phyloP scores from a whole-genome alignment of 2,329 filamentous ascomycete species.

The Parafenestella ontariensis region DNA sequence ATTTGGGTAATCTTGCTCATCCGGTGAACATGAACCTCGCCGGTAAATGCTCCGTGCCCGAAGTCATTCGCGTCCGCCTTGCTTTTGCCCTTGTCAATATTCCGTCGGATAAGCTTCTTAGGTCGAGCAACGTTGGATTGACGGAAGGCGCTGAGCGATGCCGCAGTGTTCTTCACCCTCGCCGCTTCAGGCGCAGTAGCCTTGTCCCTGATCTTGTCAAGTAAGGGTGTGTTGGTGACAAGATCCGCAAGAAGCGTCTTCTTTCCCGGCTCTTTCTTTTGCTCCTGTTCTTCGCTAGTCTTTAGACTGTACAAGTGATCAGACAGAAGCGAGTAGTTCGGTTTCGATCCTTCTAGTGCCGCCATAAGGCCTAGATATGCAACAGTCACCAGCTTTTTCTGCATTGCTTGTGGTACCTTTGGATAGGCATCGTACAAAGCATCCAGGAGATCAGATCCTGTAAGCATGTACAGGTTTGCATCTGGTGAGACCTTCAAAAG shows the following conservation, averaged over 20 bases:
- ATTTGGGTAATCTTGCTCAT: slow-evolving; percentile 87
- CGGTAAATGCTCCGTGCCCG: slow-evolving; percentile 44
- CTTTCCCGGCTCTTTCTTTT: slow-evolving; percentile 47
- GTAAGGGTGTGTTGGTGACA: slow-evolving; percentile 78
- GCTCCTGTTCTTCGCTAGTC: slow-evolving; percentile 69
- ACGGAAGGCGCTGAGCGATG: slow-evolving; percentile 66
- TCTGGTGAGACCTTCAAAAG: slow-evolving; percentile 68
- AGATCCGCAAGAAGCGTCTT: slow-evolving; percentile 79
- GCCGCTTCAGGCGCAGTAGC: slow-evolving; percentile 59
- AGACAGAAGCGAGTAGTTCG: slow-evolving; percentile 76
- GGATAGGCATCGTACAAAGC: slow-evolving; percentile 71
- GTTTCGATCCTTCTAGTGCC: slow-evolving; percentile 69
- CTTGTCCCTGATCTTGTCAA: slow-evolving; percentile 67
- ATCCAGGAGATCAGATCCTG: slow-evolving; percentile 88
- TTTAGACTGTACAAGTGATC: slow-evolving; percentile 87
- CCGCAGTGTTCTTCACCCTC: slow-evolving; percentile 67
- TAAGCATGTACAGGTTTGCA: slow-evolving; percentile 70
- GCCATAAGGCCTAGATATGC: slow-evolving; percentile 78
- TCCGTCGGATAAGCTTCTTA: slow-evolving; percentile 62
- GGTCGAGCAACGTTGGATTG: slow-evolving; percentile 60
- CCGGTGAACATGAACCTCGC: slow-evolving; percentile 74
- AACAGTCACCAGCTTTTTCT: slow-evolving; percentile 73
- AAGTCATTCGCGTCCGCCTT: slow-evolving; percentile 45
- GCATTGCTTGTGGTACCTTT: slow-evolving; percentile 67
- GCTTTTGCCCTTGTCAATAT: slow-evolving; percentile 71